Percentiles rank a stretch among this genome's conserved stretches.
phyloP scores from a whole-genome alignment of 148 eudicot species.

The Chenopodium quinoa region DNA sequence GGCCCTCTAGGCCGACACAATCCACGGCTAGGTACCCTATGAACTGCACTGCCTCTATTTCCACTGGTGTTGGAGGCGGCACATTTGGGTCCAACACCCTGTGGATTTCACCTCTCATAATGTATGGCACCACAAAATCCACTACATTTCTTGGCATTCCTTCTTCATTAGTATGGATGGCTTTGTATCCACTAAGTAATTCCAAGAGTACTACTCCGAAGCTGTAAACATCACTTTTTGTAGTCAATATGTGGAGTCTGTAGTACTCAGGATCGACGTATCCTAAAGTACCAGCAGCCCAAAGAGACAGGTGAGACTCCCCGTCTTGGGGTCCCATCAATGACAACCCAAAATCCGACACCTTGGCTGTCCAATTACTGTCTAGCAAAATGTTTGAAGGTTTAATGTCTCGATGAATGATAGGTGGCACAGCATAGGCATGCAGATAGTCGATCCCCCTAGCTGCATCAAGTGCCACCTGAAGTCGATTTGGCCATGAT shows the following conservation, averaged over 20 bases:
- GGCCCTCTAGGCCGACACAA: slow-evolving; percentile 52
- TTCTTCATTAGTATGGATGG: slow-evolving; percentile 60
- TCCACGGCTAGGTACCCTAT: slow-evolving; percentile 72
- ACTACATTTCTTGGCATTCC: slow-evolving; percentile 79
- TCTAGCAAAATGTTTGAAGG: slow-evolving; percentile 84
- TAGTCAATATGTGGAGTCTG: slow-evolving; percentile 54
- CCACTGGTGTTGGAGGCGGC: slow-evolving; percentile 73
- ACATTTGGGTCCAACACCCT: slow-evolving; percentile 56
- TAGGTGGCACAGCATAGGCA: slow-evolving; percentile 59
- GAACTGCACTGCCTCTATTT: slow-evolving; percentile 66
- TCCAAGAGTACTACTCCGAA: slow-evolving; percentile 77
- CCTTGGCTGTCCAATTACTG: slow-evolving; percentile 65
- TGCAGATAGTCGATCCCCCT: slow-evolving; percentile 90
- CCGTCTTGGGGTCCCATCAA: slow-evolving; percentile 59
- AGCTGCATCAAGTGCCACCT: slow-evolving; percentile 80
- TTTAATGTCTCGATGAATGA: slow-evolving; percentile 91
- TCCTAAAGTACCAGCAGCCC: slow-evolving; percentile 74
- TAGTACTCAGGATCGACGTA: slow-evolving; percentile 89
- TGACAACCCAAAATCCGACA: slow-evolving; percentile 88
- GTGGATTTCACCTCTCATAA: slow-evolving; percentile 58
- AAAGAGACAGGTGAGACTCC: slow-evolving; percentile 50
- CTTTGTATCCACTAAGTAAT: slow-evolving; percentile 59
- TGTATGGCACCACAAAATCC: slow-evolving; percentile 58
- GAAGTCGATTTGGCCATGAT: slow-evolving; percentile 66
- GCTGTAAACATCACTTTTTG: slow-evolving; percentile 79